These are phyloP conservation scores for Colletotrichum sp. DNA, from an alignment of 2,329 filamentous ascomycete genomes.

Conservation along the genomic window DNA sequence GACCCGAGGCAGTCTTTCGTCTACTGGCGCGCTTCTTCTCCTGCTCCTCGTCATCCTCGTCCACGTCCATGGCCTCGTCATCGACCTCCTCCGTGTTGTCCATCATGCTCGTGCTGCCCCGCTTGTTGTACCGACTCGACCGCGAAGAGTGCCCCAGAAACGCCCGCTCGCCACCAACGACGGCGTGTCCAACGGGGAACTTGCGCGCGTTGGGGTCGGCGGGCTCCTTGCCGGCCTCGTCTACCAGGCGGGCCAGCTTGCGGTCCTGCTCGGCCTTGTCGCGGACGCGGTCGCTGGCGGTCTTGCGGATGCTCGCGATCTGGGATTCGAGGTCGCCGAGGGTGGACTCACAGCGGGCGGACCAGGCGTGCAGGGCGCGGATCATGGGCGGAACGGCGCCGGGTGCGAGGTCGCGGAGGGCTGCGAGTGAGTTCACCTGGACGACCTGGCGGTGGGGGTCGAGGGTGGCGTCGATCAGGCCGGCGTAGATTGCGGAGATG, in stretches of 20 bases:
- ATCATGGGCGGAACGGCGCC: constrained; percentile 74
- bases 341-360: constrained; percentile 75
- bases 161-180: constrained; percentile 1
- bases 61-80: constrained; percentile 61
- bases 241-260: constrained; percentile 54
- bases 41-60: constrained; percentile 53
- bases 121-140: constrained; percentile 22
- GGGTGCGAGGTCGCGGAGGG: constrained; percentile 84
- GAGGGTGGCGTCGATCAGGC: constrained; percentile 81
- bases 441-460: constrained; percentile 79
- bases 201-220: constrained; percentile 23
- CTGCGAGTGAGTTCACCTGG: constrained; percentile 79
- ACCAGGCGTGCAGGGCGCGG: constrained; percentile 74
- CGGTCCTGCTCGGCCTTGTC: constrained; percentile 53
- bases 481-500: constrained; percentile 86
- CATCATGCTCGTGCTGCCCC: constrained; percentile 35
- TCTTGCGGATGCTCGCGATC: constrained; percentile 68
- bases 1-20: constrained; percentile 52
- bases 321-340: constrained; percentile 78
- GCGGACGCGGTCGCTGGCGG: constrained; percentile 58
- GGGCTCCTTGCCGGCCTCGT: constrained; percentile 43
- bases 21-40: constrained; percentile 57
- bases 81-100: constrained; percentile 47
- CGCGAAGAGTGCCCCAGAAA: constrained; percentile 27
- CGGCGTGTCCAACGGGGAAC: not conserved